Percentiles rank a stretch among this genome's conserved stretches.
phyloP scores from a whole-genome alignment of 2,329 filamentous ascomycete species.

The Colletotrichum musae region DNA sequence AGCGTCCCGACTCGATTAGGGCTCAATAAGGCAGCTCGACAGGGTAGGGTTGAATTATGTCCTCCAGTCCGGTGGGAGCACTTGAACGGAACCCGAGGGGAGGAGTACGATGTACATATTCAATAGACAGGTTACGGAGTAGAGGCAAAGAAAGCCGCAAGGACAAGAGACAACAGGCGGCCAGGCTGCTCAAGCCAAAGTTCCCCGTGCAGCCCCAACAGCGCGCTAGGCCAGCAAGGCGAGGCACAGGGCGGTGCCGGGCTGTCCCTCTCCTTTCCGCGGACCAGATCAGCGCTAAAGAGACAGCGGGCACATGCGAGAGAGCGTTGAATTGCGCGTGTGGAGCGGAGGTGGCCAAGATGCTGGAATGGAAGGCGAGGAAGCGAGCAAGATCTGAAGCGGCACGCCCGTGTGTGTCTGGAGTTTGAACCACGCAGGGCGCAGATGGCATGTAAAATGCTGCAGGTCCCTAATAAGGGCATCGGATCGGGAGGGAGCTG shows the following conservation, averaged over 20 bases:
- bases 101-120: not conserved
- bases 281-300: conserved; percentile 42
- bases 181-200: conserved; percentile 25
- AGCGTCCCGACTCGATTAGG: conserved; percentile 26
- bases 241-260: conserved; percentile 37
- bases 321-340: not conserved
- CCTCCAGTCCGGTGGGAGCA: conserved; percentile 7
- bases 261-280: conserved; percentile 34
- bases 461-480: not conserved
- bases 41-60: conserved; percentile 21
- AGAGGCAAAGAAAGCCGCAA: not conserved
- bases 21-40: conserved; percentile 32
- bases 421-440: conserved; percentile 6
- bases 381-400: not conserved
- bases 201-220: conserved; percentile 17
- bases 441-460: conserved; percentile 5
- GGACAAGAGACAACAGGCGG: conserved; percentile 20
- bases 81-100: conserved; percentile 5
- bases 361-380: conserved; percentile 30
- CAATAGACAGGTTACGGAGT: not conserved
- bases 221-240: conserved; percentile 34
- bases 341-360: not conserved
- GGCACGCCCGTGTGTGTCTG: not conserved
- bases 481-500: not conserved
- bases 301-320: conserved; percentile 34